Percentiles rank a stretch among this genome's conserved stretches.
Conservation (phyloP, 2,329 filamentous ascomycete species). For the Calonectria crousiana region DNA sequence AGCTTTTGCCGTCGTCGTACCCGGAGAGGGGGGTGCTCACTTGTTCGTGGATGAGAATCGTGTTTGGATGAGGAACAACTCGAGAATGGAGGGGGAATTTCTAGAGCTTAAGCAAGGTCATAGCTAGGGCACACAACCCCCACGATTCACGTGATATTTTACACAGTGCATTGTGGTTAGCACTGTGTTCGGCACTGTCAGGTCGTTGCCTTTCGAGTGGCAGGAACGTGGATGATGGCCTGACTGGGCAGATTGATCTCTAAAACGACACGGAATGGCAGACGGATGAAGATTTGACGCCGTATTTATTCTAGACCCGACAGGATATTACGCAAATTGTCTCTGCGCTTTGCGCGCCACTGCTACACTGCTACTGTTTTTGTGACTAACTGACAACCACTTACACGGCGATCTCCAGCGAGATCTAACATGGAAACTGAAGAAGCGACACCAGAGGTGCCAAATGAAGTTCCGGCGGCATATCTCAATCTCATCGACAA, state of each 20-base stretch:
- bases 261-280: neutral
- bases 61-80: slow-evolving; percentile 57
- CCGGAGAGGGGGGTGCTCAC: slow-evolving; percentile 44
- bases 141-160: slow-evolving; percentile 48
- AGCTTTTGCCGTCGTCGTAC: slow-evolving; percentile 16
- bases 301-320: neutral
- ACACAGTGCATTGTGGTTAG: neutral
- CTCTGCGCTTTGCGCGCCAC: neutral
- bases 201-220: neutral
- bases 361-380: slow-evolving; percentile 19
- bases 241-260: neutral
- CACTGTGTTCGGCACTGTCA: slow-evolving; percentile 13
- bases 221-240: slow-evolving; percentile 6
- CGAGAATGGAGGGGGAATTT: slow-evolving; percentile 45
- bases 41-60: slow-evolving; percentile 61
- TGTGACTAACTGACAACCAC: slow-evolving; percentile 26
- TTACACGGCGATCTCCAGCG: slow-evolving; percentile 32
- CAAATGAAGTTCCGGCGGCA: slow-evolving; percentile 40
- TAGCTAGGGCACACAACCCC: slow-evolving; percentile 54
- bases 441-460: neutral
- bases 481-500: slow-evolving; percentile 42
- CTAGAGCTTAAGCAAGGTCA: slow-evolving; percentile 45
- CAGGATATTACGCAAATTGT: neutral
- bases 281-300: neutral
- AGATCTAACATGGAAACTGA: slow-evolving; percentile 36